Evolutionary conservation across 306 rosid genomes (phyloP), one percentile per base, ranked within the genome.

Genomic region (Crataegus laevigata): DNA sequence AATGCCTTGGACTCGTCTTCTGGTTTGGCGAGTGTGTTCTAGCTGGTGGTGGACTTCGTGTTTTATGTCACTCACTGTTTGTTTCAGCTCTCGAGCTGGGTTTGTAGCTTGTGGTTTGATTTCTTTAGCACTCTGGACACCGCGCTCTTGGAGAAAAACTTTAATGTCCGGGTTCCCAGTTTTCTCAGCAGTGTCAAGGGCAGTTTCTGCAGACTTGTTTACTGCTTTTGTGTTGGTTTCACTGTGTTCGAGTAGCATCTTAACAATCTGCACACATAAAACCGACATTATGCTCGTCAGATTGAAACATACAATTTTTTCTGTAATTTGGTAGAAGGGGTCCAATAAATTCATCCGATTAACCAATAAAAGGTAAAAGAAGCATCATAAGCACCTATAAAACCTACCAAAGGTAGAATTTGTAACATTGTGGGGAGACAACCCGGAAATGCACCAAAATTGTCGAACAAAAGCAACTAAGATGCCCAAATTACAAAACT

Each of bases 181-280:
- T 79, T 92, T 92, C 92, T 89, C 94, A 0, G 99, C 99, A 6
- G 98, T 96, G 91, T 96, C 99, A 5, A 90, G 18, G 57, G 99
- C 98, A 12, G 97, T 89, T 79, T 96, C 99, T 5, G 92, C 89
- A 1, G 85, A 72, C 72, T 87, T 84, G 70, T 96, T 96, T 1
- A 96, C 88, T 1, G 80, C 89, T 36, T 18, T 83, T 26, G 55
- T 76, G 51, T 88, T 76, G 0, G 88, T 85, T 80, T 84, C 94
- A 3, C 38, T 85, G 30, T 76, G 84, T 69, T 6, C 84, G 0
- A 96, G 90, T 72, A 96, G 90, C 81, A 86, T 45, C 68, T 58
- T 90, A 2, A 88, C 97, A 87, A 96, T 90, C 99, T 94, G 93
- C 86, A 84, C 18, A 19, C 8, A 21, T 54, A 36, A 8, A 68